Percentiles rank a stretch among this genome's conserved stretches.
Conservation (phyloP, 805 yeast species). For the Kluyveromyces lactis region DNA sequence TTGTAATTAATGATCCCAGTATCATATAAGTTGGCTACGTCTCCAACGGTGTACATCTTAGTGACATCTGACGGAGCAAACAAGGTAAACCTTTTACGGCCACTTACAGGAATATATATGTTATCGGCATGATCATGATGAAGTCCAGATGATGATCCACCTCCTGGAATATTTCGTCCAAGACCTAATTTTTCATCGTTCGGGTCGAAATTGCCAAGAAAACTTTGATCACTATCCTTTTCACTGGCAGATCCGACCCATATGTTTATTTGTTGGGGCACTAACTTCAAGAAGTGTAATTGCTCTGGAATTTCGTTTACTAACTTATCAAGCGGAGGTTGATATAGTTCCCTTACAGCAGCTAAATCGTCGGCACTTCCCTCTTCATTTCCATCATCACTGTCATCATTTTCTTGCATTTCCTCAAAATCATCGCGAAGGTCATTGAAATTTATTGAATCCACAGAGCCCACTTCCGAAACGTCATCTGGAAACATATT, state of each 20-base stretch:
- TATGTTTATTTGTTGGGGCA: constrained; percentile 65
- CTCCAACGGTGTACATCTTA: constrained; percentile 57
- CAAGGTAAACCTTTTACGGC: constrained; percentile 57
- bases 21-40: constrained; percentile 40
- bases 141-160: constrained; percentile 60
- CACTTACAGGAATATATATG: constrained; percentile 52
- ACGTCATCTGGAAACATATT: constrained; percentile 8
- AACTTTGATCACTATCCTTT: constrained; percentile 8
- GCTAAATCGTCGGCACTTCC: constrained; percentile 10
- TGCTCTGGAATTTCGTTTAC: constrained; percentile 31
- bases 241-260: constrained; percentile 49
- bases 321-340: constrained; percentile 51
- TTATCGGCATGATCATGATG: constrained; percentile 82
- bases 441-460: constrained; percentile 16
- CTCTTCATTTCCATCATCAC: constrained; percentile 8
- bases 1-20: constrained; percentile 64
- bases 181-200: constrained; percentile 29
- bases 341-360: constrained; percentile 40
- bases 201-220: constrained; percentile 16
- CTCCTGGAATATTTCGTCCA: constrained; percentile 50
- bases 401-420: constrained; percentile 16
- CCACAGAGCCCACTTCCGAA: constrained; percentile 16
- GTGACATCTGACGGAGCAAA: constrained; percentile 56
- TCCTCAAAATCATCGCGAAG: constrained; percentile 23
- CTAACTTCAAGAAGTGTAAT: constrained; percentile 37